phyloP scores from a whole-genome alignment of 177 flowering plant genomes.

The Vitis hybrid region DNA sequence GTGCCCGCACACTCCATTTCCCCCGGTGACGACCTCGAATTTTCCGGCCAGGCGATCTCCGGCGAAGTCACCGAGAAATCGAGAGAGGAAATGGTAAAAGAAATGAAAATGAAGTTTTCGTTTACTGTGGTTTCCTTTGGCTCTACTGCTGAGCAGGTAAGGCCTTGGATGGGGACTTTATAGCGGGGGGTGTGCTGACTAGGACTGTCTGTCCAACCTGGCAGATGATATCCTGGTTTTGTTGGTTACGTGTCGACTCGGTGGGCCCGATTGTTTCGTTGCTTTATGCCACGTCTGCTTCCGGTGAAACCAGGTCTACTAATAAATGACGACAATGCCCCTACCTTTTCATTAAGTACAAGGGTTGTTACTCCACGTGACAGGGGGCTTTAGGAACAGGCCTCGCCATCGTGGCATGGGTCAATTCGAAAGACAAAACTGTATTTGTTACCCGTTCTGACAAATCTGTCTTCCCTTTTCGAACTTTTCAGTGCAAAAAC shows the following conservation, averaged over 20 bases:
- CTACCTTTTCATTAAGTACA: not conserved
- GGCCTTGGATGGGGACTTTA: not conserved
- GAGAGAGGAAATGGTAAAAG: not conserved
- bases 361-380: not conserved
- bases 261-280: not conserved
- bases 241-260: conserved; percentile 5
- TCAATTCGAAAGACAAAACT: too few species aligned
- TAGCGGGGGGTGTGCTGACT: conserved; percentile 9
- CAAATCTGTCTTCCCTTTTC: too few species aligned
- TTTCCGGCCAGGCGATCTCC: conserved; percentile 1
- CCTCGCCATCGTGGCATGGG: not conserved
- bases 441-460: too few species aligned
- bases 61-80: not conserved
- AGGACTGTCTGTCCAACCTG: conserved; percentile 6
- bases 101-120: conserved; percentile 4
- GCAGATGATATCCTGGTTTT: not conserved
- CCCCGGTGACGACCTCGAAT: not conserved
- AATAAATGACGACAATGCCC: conserved; percentile 1
- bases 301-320: not conserved
- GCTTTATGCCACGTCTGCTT: conserved; percentile 12
- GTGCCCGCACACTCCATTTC: conserved; percentile 8
- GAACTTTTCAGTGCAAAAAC: too few species aligned
- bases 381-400: not conserved
- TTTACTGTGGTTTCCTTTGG: not conserved
- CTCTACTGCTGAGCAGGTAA: not conserved